A percentile compares a stretch with the other conserved stretches of the same genome.
phyloP scores from a whole-genome alignment of 164 flowering plant genomes.

The Liriodendron chinense region DNA sequence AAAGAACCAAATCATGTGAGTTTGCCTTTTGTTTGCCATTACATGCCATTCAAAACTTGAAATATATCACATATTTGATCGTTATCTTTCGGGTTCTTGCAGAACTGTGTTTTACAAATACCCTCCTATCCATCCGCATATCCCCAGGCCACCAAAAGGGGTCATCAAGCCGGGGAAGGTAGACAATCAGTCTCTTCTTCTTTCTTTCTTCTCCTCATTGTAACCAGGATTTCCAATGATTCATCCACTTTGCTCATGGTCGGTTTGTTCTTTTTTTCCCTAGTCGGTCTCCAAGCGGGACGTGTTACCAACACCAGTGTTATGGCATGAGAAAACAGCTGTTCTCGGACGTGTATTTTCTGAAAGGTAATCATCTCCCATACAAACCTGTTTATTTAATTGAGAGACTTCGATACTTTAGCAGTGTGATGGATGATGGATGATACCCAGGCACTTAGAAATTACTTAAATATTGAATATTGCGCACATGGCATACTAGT shows the following conservation, averaged over 20 bases:
- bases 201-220: not conserved
- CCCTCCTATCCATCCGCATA: constrained; percentile 45
- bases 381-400: not conserved
- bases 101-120: constrained; percentile 41
- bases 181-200: not conserved
- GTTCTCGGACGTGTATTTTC: constrained; percentile 20
- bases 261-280: not conserved
- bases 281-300: constrained; percentile 28
- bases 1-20: constrained; percentile 41
- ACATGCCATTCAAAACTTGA: not conserved
- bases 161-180: constrained; percentile 36
- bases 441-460: no score
- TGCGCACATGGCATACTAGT: no score
- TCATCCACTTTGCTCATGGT: not conserved
- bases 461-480: no score
- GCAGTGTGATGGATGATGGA: no score
- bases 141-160: constrained; percentile 41
- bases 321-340: constrained; percentile 35
- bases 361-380: constrained; percentile 22
- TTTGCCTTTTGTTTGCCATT: constrained; percentile 3
- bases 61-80: not conserved
- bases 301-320: constrained; percentile 10
- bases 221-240: no score
- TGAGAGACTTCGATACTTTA: no score
- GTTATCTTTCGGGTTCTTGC: constrained; percentile 3